Evolutionary conservation across 2,329 filamentous ascomycete species (phyloP).

Genomic region (Falciphora oryzae): DNA sequence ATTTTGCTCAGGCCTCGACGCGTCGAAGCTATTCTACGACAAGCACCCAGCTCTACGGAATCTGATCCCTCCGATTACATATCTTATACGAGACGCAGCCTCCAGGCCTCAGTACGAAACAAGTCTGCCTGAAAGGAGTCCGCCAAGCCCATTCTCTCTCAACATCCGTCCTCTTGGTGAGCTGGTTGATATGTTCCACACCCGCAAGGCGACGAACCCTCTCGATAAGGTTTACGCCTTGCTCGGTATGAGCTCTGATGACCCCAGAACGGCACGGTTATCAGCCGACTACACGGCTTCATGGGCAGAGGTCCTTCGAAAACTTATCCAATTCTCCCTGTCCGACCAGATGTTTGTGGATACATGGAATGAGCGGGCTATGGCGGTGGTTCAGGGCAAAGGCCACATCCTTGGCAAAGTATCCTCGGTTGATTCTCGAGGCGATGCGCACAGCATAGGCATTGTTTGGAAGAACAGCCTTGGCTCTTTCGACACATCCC

Average conservation of each 20-base stretch:
- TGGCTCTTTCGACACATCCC: not conserved
- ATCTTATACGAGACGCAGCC: not conserved
- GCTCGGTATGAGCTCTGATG: not conserved
- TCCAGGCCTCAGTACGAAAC: not conserved
- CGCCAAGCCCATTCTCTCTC: not conserved
- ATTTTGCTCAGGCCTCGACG: not conserved
- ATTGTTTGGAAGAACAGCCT: not conserved
- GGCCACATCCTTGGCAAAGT: not conserved
- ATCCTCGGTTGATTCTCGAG: not conserved
- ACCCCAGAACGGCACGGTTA: not conserved
- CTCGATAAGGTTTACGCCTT: conserved; percentile 5
- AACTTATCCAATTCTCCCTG: not conserved
- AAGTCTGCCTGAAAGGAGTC: too few relatives aligned
- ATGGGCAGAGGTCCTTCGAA: not conserved
- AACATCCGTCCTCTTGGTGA: not conserved
- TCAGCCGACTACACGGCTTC: not conserved
- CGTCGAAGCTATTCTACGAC: not conserved
- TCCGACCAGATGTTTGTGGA: not conserved
- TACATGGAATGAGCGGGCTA: not conserved
- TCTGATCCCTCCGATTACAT: not conserved
- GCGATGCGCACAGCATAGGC: not conserved
- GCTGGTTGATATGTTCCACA: not conserved
- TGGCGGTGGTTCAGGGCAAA: not conserved
- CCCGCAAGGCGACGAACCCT: not conserved
- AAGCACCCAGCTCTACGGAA: not conserved